Conservation (phyloP, 768 basidiomycete genomes). For the Termitomyces bulborhizus region DNA sequence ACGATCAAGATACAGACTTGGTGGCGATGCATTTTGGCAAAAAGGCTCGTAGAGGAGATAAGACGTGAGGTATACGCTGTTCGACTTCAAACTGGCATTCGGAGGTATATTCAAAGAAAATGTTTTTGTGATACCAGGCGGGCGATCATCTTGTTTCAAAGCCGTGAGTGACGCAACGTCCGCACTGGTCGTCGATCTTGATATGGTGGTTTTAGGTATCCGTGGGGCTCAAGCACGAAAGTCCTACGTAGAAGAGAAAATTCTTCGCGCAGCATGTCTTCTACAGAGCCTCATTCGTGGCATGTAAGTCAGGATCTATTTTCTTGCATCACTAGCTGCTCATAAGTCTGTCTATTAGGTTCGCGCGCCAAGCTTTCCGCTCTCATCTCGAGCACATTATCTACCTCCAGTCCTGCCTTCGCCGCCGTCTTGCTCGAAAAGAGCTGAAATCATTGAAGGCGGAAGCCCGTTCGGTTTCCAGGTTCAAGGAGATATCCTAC, state of each 20-base stretch:
- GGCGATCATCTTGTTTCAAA: slow-evolving; percentile 71
- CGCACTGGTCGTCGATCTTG: background rate
- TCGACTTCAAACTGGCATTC: slow-evolving; percentile 65
- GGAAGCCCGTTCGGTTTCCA: slow-evolving; percentile 95
- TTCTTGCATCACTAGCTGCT: background rate
- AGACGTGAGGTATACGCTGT: slow-evolving; percentile 71
- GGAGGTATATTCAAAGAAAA: slow-evolving; percentile 71
- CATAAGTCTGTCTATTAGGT: slow-evolving; percentile 32
- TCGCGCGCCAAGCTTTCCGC: slow-evolving; percentile 47
- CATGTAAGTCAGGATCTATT: slow-evolving; percentile 41
- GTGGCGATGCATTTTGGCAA: slow-evolving; percentile 88
- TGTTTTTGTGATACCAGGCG: slow-evolving; percentile 57
- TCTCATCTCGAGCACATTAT: slow-evolving; percentile 68
- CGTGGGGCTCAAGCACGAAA: slow-evolving; percentile 71
- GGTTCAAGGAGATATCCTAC: slow-evolving; percentile 98
- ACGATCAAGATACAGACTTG: slow-evolving; percentile 88
- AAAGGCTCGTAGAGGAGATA: slow-evolving; percentile 60
- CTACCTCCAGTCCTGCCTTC: slow-evolving; percentile 86
- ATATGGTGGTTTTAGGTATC: slow-evolving; percentile 39
- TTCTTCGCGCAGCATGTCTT: slow-evolving; percentile 53
- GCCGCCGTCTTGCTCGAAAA: slow-evolving; percentile 81
- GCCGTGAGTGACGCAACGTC: slow-evolving; percentile 52
- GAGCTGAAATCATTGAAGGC: slow-evolving; percentile 78
- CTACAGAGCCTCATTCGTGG: slow-evolving; percentile 87
- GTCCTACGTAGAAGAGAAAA: slow-evolving; percentile 50